phyloP scores from a whole-genome alignment of 2,329 filamentous ascomycete species.

The Knufia fluminis region DNA sequence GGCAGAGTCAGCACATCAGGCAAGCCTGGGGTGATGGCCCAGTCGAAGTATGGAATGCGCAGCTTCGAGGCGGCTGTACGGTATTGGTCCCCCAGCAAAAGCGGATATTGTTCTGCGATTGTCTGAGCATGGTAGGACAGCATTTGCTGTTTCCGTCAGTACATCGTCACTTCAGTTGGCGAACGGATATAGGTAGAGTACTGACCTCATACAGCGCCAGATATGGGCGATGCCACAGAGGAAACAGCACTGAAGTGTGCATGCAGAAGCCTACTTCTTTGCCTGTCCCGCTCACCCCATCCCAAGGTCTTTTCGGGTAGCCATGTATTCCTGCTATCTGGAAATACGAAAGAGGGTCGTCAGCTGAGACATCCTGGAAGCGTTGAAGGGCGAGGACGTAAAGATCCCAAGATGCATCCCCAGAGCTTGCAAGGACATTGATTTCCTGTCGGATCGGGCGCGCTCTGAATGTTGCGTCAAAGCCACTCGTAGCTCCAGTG shows the following conservation, averaged over 20 bases:
- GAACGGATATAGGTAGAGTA: no score
- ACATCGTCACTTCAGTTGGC: background rate
- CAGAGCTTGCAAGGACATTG: slow-evolving; percentile 52
- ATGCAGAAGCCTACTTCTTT: slow-evolving; percentile 60
- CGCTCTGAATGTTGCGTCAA: slow-evolving; percentile 25
- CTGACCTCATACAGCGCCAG: slow-evolving; percentile 52
- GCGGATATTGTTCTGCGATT: slow-evolving; percentile 35
- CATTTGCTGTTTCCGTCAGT: slow-evolving; percentile 26
- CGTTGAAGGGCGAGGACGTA: slow-evolving; percentile 66
- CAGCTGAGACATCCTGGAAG: slow-evolving; percentile 60
- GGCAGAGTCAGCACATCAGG: slow-evolving; percentile 31
- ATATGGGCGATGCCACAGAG: slow-evolving; percentile 77
- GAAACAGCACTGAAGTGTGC: slow-evolving; percentile 66
- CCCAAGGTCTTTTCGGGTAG: slow-evolving; percentile 55
- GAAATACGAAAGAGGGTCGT: slow-evolving; percentile 62
- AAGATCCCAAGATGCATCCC: slow-evolving; percentile 59
- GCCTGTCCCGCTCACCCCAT: slow-evolving; percentile 37
- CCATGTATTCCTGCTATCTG: slow-evolving; percentile 75
- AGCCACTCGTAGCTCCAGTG: slow-evolving; percentile 24
- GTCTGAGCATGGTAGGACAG: slow-evolving; percentile 31
- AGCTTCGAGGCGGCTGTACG: slow-evolving; percentile 32
- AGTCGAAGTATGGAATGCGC: slow-evolving; percentile 43
- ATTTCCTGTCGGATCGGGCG: slow-evolving; percentile 53
- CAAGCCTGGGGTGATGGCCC: slow-evolving; percentile 31
- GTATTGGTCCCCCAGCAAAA: slow-evolving; percentile 42